A percentile compares a stretch with the other conserved stretches of the same genome.
These are phyloP conservation scores for Vitis hybrid DNA, from an alignment of 177 flowering plant genomes.

Conservation along the genomic window DNA sequence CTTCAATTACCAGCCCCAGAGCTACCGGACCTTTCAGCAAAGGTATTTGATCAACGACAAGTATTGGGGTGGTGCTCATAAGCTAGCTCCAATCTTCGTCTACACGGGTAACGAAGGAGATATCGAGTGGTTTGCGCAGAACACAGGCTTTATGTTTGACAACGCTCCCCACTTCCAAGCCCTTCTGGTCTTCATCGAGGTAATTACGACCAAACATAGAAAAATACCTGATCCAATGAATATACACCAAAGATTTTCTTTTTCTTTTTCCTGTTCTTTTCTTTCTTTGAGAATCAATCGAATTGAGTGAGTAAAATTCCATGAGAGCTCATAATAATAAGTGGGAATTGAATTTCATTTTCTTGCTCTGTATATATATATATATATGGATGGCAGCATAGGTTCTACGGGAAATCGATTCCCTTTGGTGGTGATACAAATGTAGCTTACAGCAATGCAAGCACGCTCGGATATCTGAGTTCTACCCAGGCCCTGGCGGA, in stretches of 20 bases:
- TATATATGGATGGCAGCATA: constrained; percentile 56
- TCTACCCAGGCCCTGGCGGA: constrained; percentile 90
- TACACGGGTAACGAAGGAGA: constrained; percentile 91
- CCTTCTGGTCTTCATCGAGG: constrained; percentile 83
- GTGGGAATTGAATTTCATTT: too few species aligned
- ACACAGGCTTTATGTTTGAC: constrained; percentile 84
- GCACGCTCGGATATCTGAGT: constrained; percentile 75
- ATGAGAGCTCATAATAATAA: too few species aligned
- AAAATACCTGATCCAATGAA: not conserved
- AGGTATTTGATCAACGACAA: constrained; percentile 63
- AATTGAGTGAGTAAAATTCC: too few species aligned
- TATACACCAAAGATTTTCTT: not conserved
- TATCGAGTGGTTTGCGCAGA: constrained; percentile 84
- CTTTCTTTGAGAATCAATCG: not conserved
- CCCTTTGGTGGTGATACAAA: constrained; percentile 68
- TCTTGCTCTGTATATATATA: too few species aligned
- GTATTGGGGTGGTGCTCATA: constrained; percentile 68
- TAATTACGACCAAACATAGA: constrained; percentile 10
- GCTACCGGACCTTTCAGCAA: constrained; percentile 75
- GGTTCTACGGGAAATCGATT: constrained; percentile 80
- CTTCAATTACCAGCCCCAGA: constrained; percentile 66
- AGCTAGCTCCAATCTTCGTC: constrained; percentile 73
- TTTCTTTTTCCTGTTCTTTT: not conserved
- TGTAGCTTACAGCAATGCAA: constrained; percentile 59
- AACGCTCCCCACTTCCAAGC: constrained; percentile 73